phyloP scores from a whole-genome alignment of 805 yeast species.

The Nakazawaea ishiwadae region DNA sequence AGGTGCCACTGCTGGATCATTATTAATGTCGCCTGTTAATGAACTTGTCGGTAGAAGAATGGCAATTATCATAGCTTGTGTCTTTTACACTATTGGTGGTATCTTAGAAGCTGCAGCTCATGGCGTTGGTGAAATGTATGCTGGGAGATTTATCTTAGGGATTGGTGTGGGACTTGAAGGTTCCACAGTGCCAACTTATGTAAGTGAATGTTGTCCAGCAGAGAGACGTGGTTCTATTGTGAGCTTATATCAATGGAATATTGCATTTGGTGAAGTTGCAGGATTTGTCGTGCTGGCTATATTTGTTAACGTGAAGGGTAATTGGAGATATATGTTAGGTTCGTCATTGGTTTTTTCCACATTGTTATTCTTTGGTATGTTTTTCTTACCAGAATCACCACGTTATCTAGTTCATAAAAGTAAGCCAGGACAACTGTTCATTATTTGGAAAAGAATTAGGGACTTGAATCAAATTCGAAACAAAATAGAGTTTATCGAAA shows the following conservation, averaged over 20 bases:
- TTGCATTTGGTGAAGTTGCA: slow-evolving; percentile 13
- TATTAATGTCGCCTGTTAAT: slow-evolving; percentile 54
- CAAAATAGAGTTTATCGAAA: slow-evolving; percentile 52
- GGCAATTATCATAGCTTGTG: slow-evolving; percentile 51
- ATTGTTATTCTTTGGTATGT: slow-evolving; percentile 42
- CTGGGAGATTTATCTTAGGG: slow-evolving; percentile 12
- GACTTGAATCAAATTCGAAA: slow-evolving; percentile 36
- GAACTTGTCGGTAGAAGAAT: slow-evolving; percentile 51
- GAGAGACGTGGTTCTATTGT: slow-evolving; percentile 10
- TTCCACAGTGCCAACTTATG: slow-evolving; percentile 13
- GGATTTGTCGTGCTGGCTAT: slow-evolving; percentile 60
- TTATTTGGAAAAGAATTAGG: slow-evolving; percentile 52
- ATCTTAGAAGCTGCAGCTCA: slow-evolving; percentile 50
- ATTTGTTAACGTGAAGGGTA: slow-evolving; percentile 51
- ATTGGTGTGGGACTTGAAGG: slow-evolving; percentile 12
- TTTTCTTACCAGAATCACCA: slow-evolving; percentile 58
- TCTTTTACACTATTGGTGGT: slow-evolving; percentile 59
- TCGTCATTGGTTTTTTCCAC: slow-evolving; percentile 60
- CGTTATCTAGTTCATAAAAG: slow-evolving; percentile 52
- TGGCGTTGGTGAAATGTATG: slow-evolving; percentile 40
- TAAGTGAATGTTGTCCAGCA: slow-evolving; percentile 11
- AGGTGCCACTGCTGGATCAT: slow-evolving; percentile 62
- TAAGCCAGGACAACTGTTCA: slow-evolving; percentile 47
- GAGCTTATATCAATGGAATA: slow-evolving; percentile 14
- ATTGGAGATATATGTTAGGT: slow-evolving; percentile 66